A percentile compares a stretch with the other conserved stretches of the same genome.
Conservation (phyloP, 1,284 basidiomycete species). For the Laetiporus sulphureus region DNA sequence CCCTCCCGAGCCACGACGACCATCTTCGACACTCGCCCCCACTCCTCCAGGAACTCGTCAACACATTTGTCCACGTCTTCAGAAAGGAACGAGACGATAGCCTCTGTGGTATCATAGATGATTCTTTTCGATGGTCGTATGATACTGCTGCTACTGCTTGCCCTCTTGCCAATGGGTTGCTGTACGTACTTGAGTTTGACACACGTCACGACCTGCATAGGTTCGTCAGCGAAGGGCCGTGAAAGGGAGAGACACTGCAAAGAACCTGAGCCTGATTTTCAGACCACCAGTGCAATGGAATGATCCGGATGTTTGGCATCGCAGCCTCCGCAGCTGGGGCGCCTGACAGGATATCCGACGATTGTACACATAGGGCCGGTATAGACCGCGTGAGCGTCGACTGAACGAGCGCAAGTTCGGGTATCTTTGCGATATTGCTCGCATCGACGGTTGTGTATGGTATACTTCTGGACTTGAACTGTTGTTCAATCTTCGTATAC, state of each 20-base stretch:
- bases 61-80: conserved; percentile 84
- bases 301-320: conserved; percentile 84
- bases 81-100: conserved; percentile 81
- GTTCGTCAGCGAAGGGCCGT: conserved; percentile 3
- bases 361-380: conserved; percentile 78
- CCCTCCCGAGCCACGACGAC: conserved; percentile 87
- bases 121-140: conserved; percentile 78
- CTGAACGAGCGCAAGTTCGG: conserved; percentile 49
- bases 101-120: conserved; percentile 80
- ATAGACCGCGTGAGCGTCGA: conserved; percentile 68
- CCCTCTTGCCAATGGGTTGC: conserved; percentile 69
- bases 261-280: conserved; percentile 52
- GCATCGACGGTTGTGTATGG: conserved; percentile 73
- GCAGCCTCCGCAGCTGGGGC: conserved; percentile 83
- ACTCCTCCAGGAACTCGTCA: conserved; percentile 83
- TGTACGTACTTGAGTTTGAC: conserved; percentile 86
- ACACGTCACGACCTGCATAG: conserved; percentile 66
- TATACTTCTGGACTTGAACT: conserved; percentile 78
- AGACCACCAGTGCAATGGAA: conserved; percentile 89
- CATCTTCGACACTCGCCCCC: conserved; percentile 88
- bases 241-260: no score
- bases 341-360: conserved; percentile 72
- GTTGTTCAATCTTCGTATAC: conserved; percentile 81
- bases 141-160: conserved; percentile 50
- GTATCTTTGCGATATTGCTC: conserved; percentile 33